Evolutionary conservation across 768 basidiomycete genomes (phyloP), one percentile per base, ranked within the genome.

Genomic region (Rhodosporidiobolus odoratus): DNA sequence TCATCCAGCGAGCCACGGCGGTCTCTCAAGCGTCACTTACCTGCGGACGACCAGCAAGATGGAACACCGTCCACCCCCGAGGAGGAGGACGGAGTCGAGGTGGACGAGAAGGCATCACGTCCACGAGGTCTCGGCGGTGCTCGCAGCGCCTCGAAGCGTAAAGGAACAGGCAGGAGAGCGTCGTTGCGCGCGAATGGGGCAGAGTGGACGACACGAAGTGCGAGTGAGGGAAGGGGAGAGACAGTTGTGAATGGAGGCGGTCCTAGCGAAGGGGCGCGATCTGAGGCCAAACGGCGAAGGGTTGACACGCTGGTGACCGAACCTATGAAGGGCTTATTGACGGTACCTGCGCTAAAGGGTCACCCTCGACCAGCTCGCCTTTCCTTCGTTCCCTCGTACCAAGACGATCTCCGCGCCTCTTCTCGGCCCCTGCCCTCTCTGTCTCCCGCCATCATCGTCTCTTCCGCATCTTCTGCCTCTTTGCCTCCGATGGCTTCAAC

Each of bases 1-100:
- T 21, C 58, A 12, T 19, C 58, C 2, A 38, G 37, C 41, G 68
- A 64, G 32, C 68, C 62, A 2, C 37, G 68, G 27, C 50, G 40
- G 19, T 32, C 57, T 23, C 62, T 37, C 40, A 64, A 60, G 35
- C 37, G 62, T 6, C 3, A 40, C 3, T 35, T 34, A 21, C 32
- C 38, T 2, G 50, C 32, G 0, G 50, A 34, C 15, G 48, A 50
- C 2, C 58, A 54, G 19, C 13, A 30, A 25, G 5, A 38, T 16
- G 9, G 38, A 21, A 25, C 16, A 16, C 43, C 9, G 4, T 21
- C 38, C 25, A n/a, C 50, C n/a, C 50, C 25, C 32, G 23, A 32
- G 4, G 54, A 25, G 32, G 54, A 13, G 8, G 12, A 9, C 19
- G 56, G 48, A 25, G 56, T 4, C 5, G 43, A 35, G 13, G 48